phyloP scores from a whole-genome alignment of 805 yeast species.

The Starmerella bacillaris region DNA sequence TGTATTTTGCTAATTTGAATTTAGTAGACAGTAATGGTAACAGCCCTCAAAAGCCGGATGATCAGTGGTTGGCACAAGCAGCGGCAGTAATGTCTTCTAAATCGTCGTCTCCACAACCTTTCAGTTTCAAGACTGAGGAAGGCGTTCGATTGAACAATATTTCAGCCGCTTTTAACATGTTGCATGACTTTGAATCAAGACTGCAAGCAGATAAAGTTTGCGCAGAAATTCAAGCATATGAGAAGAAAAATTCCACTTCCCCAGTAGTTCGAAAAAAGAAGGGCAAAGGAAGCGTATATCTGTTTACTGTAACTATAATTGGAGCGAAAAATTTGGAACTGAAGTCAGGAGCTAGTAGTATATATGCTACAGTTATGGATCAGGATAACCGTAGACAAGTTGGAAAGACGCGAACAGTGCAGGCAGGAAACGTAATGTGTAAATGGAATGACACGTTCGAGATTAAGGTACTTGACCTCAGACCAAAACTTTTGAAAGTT shows the following conservation, averaged over 20 bases:
- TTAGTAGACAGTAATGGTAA: too few species aligned
- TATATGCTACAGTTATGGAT: constrained; percentile 48
- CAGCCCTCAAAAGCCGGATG: constrained; percentile 13
- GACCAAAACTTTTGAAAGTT: constrained; percentile 33
- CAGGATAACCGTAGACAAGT: constrained; percentile 35
- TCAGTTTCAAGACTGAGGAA: constrained; percentile 42
- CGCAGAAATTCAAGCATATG: constrained; percentile 21
- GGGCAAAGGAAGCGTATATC: constrained; percentile 7
- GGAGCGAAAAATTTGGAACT: constrained; percentile 39
- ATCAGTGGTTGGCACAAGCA: constrained; percentile 22
- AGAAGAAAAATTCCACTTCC: constrained; percentile 3
- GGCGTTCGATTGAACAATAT: constrained; percentile 66
- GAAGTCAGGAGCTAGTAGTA: constrained; percentile 10
- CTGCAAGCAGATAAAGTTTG: constrained; percentile 36
- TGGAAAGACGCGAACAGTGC: constrained; percentile 51
- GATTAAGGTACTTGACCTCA: constrained; percentile 23
- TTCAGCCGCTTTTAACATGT: constrained; percentile 19
- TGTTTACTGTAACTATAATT: constrained; percentile 46
- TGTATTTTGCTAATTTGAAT: background rate
- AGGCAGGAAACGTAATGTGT: constrained; percentile 42
- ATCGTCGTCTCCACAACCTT: constrained; percentile 28
- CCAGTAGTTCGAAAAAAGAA: background rate
- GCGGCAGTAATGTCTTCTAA: constrained; percentile 8
- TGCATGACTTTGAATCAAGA: constrained; percentile 22
- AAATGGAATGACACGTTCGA: constrained; percentile 83